A percentile compares a stretch with the other conserved stretches of the same genome.
Evolutionary conservation across 208 protist species (phyloP).

Genomic region (Crithidia brevicula): DNA sequence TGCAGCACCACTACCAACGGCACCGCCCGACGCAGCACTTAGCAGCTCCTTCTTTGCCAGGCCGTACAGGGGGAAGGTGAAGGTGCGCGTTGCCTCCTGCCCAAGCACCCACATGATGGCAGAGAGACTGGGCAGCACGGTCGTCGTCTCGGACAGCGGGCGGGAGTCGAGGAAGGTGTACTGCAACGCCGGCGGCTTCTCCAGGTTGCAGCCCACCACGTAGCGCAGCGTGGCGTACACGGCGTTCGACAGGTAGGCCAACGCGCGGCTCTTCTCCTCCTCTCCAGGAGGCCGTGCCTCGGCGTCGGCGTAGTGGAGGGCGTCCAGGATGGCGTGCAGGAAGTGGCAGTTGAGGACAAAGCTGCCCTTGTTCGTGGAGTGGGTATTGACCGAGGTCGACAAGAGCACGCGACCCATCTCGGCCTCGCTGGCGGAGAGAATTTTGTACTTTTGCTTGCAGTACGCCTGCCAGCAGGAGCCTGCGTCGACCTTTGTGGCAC

Average conservation of each 20-base stretch:
- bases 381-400: slow-evolving; percentile 2
- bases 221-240: slow-evolving; percentile 80
- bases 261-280: slow-evolving; percentile 69
- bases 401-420: slow-evolving; percentile 49
- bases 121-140: slow-evolving; percentile 62
- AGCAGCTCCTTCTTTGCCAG: slow-evolving; percentile 50
- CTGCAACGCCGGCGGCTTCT: slow-evolving; percentile 28
- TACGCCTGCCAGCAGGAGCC: slow-evolving; percentile 85
- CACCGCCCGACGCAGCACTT: slow-evolving; percentile 22
- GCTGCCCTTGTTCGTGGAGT: slow-evolving; percentile 33
- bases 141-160: slow-evolving; percentile 38
- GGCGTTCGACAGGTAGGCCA: slow-evolving; percentile 64
- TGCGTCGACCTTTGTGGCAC: slow-evolving; percentile 87
- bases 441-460: slow-evolving; percentile 81
- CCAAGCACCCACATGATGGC: slow-evolving; percentile 78
- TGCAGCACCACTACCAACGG: background rate
- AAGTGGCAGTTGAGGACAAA: slow-evolving; percentile 66
- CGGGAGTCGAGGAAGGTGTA: slow-evolving; percentile 81
- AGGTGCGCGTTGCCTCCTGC: slow-evolving; percentile 38
- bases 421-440: slow-evolving; percentile 36
- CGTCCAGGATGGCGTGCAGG: slow-evolving; percentile 62
- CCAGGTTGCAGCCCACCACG: slow-evolving; percentile 76
- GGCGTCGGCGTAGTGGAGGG: slow-evolving; percentile 80
- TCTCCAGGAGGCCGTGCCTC: slow-evolving; percentile 67
- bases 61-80: slow-evolving; percentile 58